Evolutionary conservation across 805 yeast species (phyloP), one percentile per base, ranked within the genome.

Genomic region (Candida broadrunensis): DNA sequence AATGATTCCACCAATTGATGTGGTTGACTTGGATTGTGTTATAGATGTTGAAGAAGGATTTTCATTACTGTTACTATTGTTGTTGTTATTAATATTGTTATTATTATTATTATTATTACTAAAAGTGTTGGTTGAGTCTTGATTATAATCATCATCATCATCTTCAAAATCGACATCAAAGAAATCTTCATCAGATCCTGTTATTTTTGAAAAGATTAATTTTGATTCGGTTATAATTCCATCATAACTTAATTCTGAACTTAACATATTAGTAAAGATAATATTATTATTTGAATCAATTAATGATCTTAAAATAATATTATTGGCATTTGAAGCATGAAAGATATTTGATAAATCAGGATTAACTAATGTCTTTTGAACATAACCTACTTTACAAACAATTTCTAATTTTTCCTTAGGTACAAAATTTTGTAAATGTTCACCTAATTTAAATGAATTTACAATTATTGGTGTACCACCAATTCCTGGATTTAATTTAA

Each of bases 161-260:
- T 91, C 98, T 63, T 91, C 97, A 57, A 91, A 91, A 63, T 91
- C 98, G 32, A 91, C 87, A 60, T 88, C 96, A 58, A 91, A 91
- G 67, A 93, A 93, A 63, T 91, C 98, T 53, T 91, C 97, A 58
- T 86, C 93, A 2, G 95, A 78, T 8, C 98, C 98, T 9, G 93
- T 95, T 46, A 91, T 82, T 42, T 75, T 72, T 45, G 79, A 81
- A 60, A 88, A 91, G 32, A 91, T 59, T 16, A 78, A 67, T 56
- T 81, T 85, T 5, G 90, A 88, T 45, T 88, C 93, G 2, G 90
- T 81, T 15, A 91, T 78, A 3, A 87, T 78, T 23, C 97, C 98
- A 59, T 91, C 97, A 60, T 89, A 91, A 29, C 96, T 84, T 23
- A 93, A 75, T 56, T 91, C 98, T 6, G 85, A 72, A 1, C 90